A percentile compares a stretch with the other conserved stretches of the same genome.
These are phyloP conservation scores for Cadophora luteo-olivacea DNA, from an alignment of 2,329 filamentous ascomycete genomes.

Conservation along the genomic window DNA sequence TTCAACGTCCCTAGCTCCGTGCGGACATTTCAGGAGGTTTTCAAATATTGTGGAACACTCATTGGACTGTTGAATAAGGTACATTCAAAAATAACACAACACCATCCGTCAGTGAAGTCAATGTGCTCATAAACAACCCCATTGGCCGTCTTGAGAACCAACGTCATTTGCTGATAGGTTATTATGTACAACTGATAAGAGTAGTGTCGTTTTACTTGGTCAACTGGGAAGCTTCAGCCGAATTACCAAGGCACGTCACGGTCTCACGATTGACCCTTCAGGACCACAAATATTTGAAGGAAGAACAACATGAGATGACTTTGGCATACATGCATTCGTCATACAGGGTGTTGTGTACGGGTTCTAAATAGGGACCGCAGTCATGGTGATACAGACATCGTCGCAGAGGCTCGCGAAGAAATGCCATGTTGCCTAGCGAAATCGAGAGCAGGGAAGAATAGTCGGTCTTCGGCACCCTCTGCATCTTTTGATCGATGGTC, in stretches of 20 bases:
- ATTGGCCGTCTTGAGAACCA: neutral
- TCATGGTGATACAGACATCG: constrained; percentile 7
- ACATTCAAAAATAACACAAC: neutral
- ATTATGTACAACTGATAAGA: constrained; percentile 4
- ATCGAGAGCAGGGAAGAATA: neutral
- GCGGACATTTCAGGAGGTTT: neutral
- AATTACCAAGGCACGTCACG: constrained; percentile 8
- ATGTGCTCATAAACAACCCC: neutral
- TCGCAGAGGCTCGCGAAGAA: neutral
- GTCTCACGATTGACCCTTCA: constrained; percentile 5
- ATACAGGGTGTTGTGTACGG: neutral
- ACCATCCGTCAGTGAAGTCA: no score
- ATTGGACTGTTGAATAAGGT: neutral
- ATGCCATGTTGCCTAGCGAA: neutral
- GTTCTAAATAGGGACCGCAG: neutral
- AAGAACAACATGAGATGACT: constrained; percentile 6
- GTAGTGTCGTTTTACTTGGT: neutral
- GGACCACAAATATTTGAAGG: neutral
- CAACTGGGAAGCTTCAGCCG: constrained; percentile 7
- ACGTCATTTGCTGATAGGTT: neutral
- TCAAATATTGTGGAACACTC: neutral
- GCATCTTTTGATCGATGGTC: neutral
- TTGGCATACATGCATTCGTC: constrained; percentile 4
- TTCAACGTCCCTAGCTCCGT: neutral
- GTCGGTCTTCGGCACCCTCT: neutral